Conservation (phyloP, 2,329 filamentous ascomycete genomes). For the Achaetomium macrosporum region DNA sequence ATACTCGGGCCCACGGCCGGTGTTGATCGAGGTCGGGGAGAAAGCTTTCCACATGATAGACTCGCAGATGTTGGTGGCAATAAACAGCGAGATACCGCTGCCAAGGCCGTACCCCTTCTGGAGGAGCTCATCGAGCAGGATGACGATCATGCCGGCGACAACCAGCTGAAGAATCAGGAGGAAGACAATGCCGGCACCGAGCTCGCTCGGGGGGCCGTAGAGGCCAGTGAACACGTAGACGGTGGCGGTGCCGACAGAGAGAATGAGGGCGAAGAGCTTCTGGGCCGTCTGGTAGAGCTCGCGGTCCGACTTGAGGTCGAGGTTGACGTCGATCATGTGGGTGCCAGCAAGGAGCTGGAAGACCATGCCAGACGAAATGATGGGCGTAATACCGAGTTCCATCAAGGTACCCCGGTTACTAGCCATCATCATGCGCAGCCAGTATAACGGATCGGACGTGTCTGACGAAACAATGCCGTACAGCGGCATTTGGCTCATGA, state of each 20-base stretch:
- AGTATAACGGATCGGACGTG: slow-evolving; percentile 98
- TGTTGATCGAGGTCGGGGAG: slow-evolving; percentile 98
- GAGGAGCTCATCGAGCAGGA: slow-evolving; percentile 96
- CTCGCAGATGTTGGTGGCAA: slow-evolving; percentile 99
- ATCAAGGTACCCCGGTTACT: slow-evolving; percentile 96
- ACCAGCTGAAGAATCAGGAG: slow-evolving; percentile 97
- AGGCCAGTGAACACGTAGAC: slow-evolving; percentile 98
- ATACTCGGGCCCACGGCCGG: slow-evolving; percentile 96
- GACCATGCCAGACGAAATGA: slow-evolving; percentile 99
- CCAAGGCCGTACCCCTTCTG: slow-evolving; percentile 99
- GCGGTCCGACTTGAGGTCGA: slow-evolving; percentile 98
- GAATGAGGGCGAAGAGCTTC: slow-evolving; percentile 96
- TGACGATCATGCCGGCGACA: slow-evolving; percentile 95
- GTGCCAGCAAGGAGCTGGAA: slow-evolving; percentile 99
- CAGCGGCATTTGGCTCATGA: slow-evolving; percentile 99
- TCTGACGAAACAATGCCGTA: slow-evolving; percentile 99
- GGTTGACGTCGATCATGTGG: slow-evolving; percentile 99
- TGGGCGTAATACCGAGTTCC: slow-evolving; percentile 95
- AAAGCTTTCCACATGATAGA: slow-evolving; percentile 99
- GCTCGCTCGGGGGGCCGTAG: slow-evolving; percentile 92
- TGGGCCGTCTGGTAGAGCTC: slow-evolving; percentile 99
- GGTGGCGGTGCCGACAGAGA: slow-evolving; percentile 94
- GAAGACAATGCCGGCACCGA: slow-evolving; percentile 96
- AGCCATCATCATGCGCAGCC: slow-evolving; percentile 99
- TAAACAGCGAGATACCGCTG: slow-evolving; percentile 98